These are phyloP conservation scores for Pleurotus ostreatus DNA, from an alignment of 768 basidiomycete species.

Conservation along the genomic window DNA sequence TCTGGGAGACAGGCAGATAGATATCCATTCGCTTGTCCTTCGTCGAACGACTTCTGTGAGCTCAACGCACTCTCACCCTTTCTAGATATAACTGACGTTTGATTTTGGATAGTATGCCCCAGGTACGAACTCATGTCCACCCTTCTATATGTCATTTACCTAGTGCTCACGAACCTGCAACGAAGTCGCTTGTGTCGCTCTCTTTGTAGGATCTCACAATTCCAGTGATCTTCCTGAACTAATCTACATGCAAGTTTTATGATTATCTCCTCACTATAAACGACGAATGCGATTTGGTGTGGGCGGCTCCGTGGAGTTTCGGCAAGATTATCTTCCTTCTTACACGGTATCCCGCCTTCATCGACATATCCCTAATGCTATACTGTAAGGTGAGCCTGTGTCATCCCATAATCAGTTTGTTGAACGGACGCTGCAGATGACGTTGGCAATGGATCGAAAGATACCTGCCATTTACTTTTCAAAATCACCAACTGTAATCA, in stretches of 20 bases:
- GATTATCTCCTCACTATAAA: slow-evolving; percentile 2
- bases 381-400: neutral
- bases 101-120: neutral
- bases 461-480: neutral
- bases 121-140: neutral
- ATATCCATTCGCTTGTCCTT: neutral
- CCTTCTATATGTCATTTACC: too few relatives aligned
- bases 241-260: neutral
- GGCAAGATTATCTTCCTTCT: slow-evolving; percentile 3
- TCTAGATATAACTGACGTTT: neutral
- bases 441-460: neutral
- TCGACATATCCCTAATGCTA: neutral
- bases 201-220: neutral
- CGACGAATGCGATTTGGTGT: neutral
- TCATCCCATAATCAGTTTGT: too few relatives aligned
- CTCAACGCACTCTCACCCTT: neutral
- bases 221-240: neutral
- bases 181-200: neutral
- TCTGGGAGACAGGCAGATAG: neutral
- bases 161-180: neutral
- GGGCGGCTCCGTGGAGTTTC: slow-evolving; percentile 2
- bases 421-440: neutral
- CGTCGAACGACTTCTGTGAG: neutral
- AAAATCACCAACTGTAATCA: slow-evolving; percentile 1
- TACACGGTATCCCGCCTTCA: slow-evolving; percentile 5